A percentile compares a stretch with the other conserved stretches of the same genome.
Conservation (phyloP, 2,329 filamentous ascomycete genomes). For the Nannizziopsis barbatae region DNA sequence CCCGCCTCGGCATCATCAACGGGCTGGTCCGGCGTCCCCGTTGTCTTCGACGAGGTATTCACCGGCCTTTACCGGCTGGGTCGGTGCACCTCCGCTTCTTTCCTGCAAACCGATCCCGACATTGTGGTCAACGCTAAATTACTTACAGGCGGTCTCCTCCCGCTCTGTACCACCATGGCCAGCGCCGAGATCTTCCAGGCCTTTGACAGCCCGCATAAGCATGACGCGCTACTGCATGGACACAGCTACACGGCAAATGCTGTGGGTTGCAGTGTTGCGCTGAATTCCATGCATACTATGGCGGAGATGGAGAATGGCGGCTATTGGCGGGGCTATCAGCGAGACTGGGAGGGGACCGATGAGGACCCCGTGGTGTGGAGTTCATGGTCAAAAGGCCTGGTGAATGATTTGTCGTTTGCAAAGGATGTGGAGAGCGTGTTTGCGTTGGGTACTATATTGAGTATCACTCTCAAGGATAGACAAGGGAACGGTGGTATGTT, state of each 20-base stretch:
- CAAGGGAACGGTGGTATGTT: conserved; percentile 35
- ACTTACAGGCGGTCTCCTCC: conserved; percentile 67
- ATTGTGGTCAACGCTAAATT: conserved; percentile 75
- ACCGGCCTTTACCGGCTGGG: conserved; percentile 75
- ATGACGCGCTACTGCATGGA: conserved; percentile 67
- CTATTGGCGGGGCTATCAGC: conserved; percentile 47
- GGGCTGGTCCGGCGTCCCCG: conserved; percentile 61
- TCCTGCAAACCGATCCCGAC: conserved; percentile 58
- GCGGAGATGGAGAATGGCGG: conserved; percentile 45
- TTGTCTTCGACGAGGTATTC: conserved; percentile 81
- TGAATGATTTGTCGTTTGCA: conserved; percentile 48
- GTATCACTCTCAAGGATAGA: conserved; percentile 47
- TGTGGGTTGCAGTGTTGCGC: conserved; percentile 66
- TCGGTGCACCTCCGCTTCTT: conserved; percentile 56
- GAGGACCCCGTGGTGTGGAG: conserved; percentile 46
- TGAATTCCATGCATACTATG: conserved; percentile 54
- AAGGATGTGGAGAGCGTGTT: conserved; percentile 53
- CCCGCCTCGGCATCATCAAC: conserved; percentile 16
- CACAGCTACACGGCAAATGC: conserved; percentile 82
- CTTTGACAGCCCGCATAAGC: conserved; percentile 62
- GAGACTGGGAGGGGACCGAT: conserved; percentile 35
- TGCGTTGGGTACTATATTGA: conserved; percentile 63
- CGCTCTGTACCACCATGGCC: conserved; percentile 64
- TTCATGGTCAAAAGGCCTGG: conserved; percentile 54
- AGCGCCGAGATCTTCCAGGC: conserved; percentile 61